A percentile compares a stretch with the other conserved stretches of the same genome.
These are phyloP conservation scores for Xanthoparmelia taractica DNA, from an alignment of 495 filamentous ascomycete genomes.

Conservation along the genomic window DNA sequence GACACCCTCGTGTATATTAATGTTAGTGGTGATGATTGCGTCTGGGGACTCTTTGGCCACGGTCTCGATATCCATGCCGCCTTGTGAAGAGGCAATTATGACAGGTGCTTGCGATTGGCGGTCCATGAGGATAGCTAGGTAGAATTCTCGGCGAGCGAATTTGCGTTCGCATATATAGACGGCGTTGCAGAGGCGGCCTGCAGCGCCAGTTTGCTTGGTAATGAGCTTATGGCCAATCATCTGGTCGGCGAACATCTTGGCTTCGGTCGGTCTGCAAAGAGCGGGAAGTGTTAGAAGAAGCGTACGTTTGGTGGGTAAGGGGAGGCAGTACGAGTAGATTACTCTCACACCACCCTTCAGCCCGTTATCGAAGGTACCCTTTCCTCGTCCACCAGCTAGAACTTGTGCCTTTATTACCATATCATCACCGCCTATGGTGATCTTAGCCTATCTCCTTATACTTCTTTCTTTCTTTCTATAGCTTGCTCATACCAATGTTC, in stretches of 20 bases:
- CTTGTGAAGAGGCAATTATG: conserved; percentile 94
- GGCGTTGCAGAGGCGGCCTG: conserved; percentile 83
- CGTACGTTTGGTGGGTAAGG: conserved; percentile 20
- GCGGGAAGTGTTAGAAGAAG: conserved; percentile 10
- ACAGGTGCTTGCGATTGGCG: conserved; percentile 83
- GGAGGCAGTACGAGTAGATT: conserved; percentile 70
- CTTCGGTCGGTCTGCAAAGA: conserved; percentile 57
- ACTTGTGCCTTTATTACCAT: conserved; percentile 99
- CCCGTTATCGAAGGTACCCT: conserved; percentile 95
- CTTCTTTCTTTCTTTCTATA: background rate
- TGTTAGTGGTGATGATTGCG: conserved; percentile 84
- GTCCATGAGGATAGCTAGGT: conserved; percentile 97
- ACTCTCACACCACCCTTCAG: conserved; percentile 97
- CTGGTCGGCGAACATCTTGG: conserved; percentile 95
- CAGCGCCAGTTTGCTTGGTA: conserved; percentile 96
- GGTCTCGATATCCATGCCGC: conserved; percentile 97
- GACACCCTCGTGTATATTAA: conserved; percentile 90
- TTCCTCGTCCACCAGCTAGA: conserved; percentile 91
- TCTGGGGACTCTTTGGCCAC: conserved; percentile 97
- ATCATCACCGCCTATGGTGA: conserved; percentile 65
- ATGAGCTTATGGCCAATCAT: conserved; percentile 99
- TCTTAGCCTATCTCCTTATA: conserved; percentile 23
- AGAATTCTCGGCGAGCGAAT: conserved; percentile 98
- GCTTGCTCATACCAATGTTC: conserved; percentile 55
- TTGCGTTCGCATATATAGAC: conserved; percentile 99